Evolutionary conservation across 2,329 filamentous ascomycete genomes (phyloP).

Genomic region (Pezicula radicicola): DNA sequence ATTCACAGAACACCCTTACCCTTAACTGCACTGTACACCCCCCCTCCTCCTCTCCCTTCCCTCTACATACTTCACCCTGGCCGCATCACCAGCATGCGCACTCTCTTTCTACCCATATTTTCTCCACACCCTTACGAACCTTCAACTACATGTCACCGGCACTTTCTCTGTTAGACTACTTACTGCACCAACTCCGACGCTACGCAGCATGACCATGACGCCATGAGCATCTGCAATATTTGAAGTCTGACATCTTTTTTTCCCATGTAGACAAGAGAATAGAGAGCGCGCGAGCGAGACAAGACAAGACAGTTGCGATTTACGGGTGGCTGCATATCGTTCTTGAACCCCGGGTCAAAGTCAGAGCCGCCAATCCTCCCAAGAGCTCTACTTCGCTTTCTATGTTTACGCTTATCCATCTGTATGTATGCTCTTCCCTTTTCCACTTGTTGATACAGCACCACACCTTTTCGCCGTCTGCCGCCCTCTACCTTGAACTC

Average conservation of each 20-base stretch:
- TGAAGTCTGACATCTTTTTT: neutral
- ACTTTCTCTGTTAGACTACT: neutral
- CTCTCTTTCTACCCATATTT: too few relatives aligned
- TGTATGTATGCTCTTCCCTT: constrained; percentile 14
- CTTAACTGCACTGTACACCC: neutral
- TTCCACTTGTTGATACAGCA: too few relatives aligned
- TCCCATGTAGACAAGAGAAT: neutral
- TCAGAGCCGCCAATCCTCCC: constrained; percentile 16
- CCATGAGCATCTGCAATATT: neutral
- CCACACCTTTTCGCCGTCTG: too few relatives aligned
- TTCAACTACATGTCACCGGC: neutral
- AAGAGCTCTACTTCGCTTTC: constrained; percentile 21
- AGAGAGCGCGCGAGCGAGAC: too few relatives aligned
- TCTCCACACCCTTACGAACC: neutral
- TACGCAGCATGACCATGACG: neutral
- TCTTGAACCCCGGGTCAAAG: constrained; percentile 17
- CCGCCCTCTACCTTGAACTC: too few relatives aligned
- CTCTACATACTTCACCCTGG: neutral
- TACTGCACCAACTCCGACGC: neutral
- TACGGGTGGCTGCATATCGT: constrained; percentile 30
- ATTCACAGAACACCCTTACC: neutral
- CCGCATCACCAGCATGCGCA: neutral
- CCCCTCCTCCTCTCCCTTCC: neutral
- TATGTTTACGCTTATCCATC: constrained; percentile 16
- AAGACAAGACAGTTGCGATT: constrained; percentile 19